These are phyloP conservation scores for Cystoisospora suis DNA, from an alignment of 169 alveolate genomes.

Conservation along the genomic window DNA sequence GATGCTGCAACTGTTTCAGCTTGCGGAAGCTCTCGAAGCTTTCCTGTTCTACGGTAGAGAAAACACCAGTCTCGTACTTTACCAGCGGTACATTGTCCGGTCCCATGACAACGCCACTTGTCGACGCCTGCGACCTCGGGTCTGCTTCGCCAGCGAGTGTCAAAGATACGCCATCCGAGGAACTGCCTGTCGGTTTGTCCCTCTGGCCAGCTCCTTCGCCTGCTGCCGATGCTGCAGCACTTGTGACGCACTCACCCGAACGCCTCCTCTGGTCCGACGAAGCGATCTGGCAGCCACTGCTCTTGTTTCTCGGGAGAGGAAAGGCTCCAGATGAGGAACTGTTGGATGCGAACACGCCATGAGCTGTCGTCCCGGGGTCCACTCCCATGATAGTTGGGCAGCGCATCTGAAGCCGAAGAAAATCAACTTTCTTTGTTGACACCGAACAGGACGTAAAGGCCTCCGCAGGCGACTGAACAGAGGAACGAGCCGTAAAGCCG, in stretches of 20 bases:
- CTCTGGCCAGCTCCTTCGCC: neutral
- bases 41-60: neutral
- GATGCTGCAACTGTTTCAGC: constrained; percentile 5
- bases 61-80: constrained; percentile 12
- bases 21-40: neutral
- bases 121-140: too few relatives aligned
- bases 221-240: neutral
- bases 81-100: constrained; percentile 21
- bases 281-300: neutral
- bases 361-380: neutral
- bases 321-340: neutral
- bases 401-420: constrained; percentile 8
- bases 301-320: neutral
- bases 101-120: neutral
- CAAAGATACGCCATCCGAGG: neutral
- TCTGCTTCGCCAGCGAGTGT: neutral
- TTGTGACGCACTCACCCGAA: neutral
- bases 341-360: neutral
- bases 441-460: too few relatives aligned
- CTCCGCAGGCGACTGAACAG: too few relatives aligned
- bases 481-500: too few relatives aligned
- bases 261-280: neutral
- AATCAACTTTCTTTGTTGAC: neutral
- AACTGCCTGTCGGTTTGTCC: neutral
- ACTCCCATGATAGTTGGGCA: constrained; percentile 1